Evolutionary conservation across 306 rosid species (phyloP), one percentile per base, ranked within the genome.

Genomic region (Trifolium subterraneum): DNA sequence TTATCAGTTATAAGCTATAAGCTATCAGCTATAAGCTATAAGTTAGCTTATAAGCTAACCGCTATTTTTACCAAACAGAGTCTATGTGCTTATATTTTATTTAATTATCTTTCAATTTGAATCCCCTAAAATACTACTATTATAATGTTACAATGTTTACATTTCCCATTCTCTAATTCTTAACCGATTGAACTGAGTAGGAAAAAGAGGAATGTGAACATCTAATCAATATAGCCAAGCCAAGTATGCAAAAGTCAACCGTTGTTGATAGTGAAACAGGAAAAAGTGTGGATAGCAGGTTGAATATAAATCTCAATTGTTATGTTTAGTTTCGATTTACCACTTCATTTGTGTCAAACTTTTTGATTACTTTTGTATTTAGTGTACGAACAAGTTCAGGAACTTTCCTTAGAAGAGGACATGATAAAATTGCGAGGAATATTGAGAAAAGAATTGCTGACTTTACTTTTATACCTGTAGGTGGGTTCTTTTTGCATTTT

Each of bases 331-430:
- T 29, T 23, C 39, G 3, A 27, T 69, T 39, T n/a, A 42, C 41
- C 61, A 14, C 35, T 27, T 74, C 23, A 44, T 10, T 51, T 63
- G 41, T 31, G 22, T 10, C 4, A 44, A 64, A 22, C 33, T 54
- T 54, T 77, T 68, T 51, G 38, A 6, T 42, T 68, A 7, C 78
- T 51, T 71, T 22, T 19, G 42, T 41, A 19, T 66, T 51, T 74
- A 95, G 99, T 66, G 92, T 84, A 45, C 89, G 99, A 0, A 95
- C 99, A 47, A 95, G 99, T 75, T 87, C 90, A 9, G 99, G 97
- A 71, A 84, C 98, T 58, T 95, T 95, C 78, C 63, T 95, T 77
- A n/a, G 54, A 2, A 86, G 99, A 86, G 99, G 99, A 59, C 87
- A 83, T 0, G 99, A 95, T 85, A 76, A 92, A 75, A 51, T 79